These are phyloP conservation scores for Hsuehochloa calcarea DNA, from an alignment of 176 grass and related monocot species.

Conservation along the genomic window DNA sequence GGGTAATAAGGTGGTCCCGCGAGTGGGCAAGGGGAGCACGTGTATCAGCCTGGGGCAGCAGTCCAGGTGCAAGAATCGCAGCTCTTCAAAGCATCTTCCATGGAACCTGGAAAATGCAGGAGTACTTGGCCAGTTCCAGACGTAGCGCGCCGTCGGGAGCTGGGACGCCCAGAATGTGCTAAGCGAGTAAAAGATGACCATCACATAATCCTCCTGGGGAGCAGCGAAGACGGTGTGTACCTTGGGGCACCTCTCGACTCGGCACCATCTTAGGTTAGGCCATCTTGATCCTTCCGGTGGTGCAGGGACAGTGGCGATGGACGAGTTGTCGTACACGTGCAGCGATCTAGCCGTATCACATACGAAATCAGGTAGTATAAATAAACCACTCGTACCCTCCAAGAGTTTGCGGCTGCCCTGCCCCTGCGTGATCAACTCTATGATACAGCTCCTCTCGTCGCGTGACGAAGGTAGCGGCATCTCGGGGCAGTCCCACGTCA, in stretches of 20 bases:
- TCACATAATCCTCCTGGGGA: background rate
- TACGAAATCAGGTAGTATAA: background rate
- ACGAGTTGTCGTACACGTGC: background rate
- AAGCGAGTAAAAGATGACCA: fast-evolving
- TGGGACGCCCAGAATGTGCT: background rate
- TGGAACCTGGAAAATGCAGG: fast-evolving
- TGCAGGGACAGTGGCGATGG: background rate
- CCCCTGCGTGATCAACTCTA: no score
- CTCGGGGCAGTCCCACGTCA: no score
- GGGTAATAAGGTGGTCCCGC: no score
- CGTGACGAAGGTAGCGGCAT: no score
- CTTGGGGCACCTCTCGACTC: constrained; percentile 11
- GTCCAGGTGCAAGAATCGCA: background rate
- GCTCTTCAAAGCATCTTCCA: fast-evolving
- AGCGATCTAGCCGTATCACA: background rate
- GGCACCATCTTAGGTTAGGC: background rate
- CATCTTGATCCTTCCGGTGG: background rate
- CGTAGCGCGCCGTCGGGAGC: background rate
- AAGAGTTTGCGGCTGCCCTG: no score
- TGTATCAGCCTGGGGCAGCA: background rate
- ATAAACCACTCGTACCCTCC: no score
- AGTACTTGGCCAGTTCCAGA: background rate
- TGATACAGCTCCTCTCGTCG: no score
- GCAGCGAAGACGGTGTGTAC: background rate
- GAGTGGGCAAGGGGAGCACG: background rate